Percentiles rank a stretch among this genome's conserved stretches.
phyloP scores from a whole-genome alignment of 495 filamentous ascomycete species.

The Talaromyces ruber region DNA sequence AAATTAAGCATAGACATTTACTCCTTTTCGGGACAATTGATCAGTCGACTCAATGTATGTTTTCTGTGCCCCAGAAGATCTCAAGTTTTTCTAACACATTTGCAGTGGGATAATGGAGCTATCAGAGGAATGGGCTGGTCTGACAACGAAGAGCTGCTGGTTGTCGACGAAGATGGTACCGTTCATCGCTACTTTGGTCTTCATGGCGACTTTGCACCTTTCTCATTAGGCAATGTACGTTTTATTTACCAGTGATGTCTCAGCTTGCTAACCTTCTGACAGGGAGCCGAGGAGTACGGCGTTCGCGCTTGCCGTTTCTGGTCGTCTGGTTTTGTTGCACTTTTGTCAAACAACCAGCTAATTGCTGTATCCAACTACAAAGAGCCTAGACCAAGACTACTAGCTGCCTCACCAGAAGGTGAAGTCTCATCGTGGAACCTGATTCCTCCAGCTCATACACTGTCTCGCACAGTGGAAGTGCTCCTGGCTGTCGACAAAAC shows the following conservation, averaged over 20 bases:
- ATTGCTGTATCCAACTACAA: conserved; percentile 82
- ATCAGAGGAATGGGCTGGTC: conserved; percentile 94
- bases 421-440: conserved; percentile 82
- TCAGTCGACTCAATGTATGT: conserved; percentile 59
- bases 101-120: conserved; percentile 81
- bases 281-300: conserved; percentile 78
- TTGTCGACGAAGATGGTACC: conserved; percentile 81
- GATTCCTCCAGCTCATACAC: conserved; percentile 78
- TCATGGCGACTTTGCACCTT: conserved; percentile 89
- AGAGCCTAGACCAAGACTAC: conserved; percentile 78
- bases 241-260: background rate
- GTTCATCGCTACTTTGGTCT: conserved; percentile 89
- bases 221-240: conserved; percentile 79
- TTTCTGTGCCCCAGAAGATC: background rate
- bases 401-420: conserved; percentile 70
- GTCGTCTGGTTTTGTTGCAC: conserved; percentile 83
- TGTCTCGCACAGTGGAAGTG: conserved; percentile 94
- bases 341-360: conserved; percentile 81
- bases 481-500: conserved; percentile 80
- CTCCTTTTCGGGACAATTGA: conserved; percentile 79
- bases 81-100: conserved; percentile 11
- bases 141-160: conserved; percentile 86
- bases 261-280: conserved; percentile 12
- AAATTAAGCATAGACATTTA: conserved; percentile 92
- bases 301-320: conserved; percentile 88